Evolutionary conservation across 805 yeast genomes (phyloP).

Genomic region (Millerozyma miso): DNA sequence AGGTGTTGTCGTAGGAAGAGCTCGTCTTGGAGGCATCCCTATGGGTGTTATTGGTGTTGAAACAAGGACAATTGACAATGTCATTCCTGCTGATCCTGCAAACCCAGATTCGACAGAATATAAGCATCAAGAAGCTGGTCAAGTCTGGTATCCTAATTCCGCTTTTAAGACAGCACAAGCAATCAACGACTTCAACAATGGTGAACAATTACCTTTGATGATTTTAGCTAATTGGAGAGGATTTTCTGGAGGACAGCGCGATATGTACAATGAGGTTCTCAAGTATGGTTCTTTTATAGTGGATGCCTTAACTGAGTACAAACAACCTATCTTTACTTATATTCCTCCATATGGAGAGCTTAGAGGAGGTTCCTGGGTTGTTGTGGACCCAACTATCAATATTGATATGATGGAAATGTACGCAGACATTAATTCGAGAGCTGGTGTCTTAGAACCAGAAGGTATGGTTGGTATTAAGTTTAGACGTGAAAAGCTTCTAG

Average conservation of each 20-base stretch:
- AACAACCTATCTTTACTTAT: slow-evolving; percentile 94
- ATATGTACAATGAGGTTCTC: slow-evolving; percentile 97
- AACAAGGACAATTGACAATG: slow-evolving; percentile 82
- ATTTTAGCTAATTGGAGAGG: slow-evolving; percentile 99
- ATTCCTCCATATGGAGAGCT: slow-evolving; percentile 98
- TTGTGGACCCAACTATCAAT: slow-evolving; percentile 97
- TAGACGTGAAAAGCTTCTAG: slow-evolving; percentile 85
- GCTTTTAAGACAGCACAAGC: slow-evolving; percentile 99
- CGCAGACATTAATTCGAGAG: slow-evolving; percentile 93
- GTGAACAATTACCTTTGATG: slow-evolving; percentile 97
- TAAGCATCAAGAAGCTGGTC: slow-evolving; percentile 93
- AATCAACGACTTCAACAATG: slow-evolving; percentile 92
- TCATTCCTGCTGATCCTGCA: slow-evolving; percentile 97
- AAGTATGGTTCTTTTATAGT: slow-evolving; percentile 96
- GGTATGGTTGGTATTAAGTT: slow-evolving; percentile 99
- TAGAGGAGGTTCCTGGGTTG: slow-evolving; percentile 99
- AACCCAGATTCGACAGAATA: slow-evolving; percentile 91
- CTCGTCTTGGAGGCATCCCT: slow-evolving; percentile 98
- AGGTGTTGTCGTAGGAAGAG: slow-evolving; percentile 98
- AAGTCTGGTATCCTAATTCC: slow-evolving; percentile 99
- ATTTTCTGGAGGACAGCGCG: slow-evolving; percentile 99
- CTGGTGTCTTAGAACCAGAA: slow-evolving; percentile 97
- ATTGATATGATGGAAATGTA: slow-evolving; percentile 99
- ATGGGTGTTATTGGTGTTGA: slow-evolving; percentile 98
- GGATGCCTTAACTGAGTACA: slow-evolving; percentile 92